Conservation (phyloP, 352 stramenopile species). For the Phytophthora pluvialis region DNA sequence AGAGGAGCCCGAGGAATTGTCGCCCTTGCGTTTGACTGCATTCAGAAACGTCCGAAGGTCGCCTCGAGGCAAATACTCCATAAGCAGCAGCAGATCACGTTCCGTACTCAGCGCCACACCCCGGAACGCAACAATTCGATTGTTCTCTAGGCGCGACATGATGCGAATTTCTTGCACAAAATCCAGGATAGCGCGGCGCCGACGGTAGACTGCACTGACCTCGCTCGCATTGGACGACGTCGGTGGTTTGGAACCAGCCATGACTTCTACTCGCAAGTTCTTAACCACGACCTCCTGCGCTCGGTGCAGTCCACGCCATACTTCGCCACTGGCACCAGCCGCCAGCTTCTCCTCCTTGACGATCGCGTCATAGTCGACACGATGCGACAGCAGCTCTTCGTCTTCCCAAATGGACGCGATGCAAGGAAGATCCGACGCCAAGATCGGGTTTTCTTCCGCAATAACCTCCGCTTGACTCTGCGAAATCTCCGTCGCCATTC, state of each 20-base stretch:
- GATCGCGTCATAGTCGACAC: conserved; percentile 51
- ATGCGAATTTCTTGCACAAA: conserved; percentile 64
- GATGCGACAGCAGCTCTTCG: conserved; percentile 60
- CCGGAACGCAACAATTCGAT: conserved; percentile 58
- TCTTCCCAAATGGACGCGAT: conserved; percentile 57
- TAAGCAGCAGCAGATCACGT: conserved; percentile 47
- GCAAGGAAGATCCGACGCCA: conserved; percentile 16
- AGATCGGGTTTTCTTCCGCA: background rate
- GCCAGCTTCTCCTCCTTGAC: conserved; percentile 40
- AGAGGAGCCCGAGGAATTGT: conserved; percentile 14
- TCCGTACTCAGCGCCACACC: conserved; percentile 54
- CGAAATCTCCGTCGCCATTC: conserved; percentile 11
- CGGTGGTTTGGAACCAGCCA: conserved; percentile 5
- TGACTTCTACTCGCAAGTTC: conserved; percentile 36
- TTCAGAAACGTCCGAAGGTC: conserved; percentile 53
- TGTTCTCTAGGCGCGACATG: conserved; percentile 50
- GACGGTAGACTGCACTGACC: conserved; percentile 5
- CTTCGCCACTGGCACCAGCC: conserved; percentile 44
- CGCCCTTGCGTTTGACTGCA: conserved; percentile 30
- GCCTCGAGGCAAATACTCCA: conserved; percentile 65
- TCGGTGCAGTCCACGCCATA: conserved; percentile 54
- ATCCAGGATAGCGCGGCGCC: conserved; percentile 38
- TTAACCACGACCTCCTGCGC: conserved; percentile 51
- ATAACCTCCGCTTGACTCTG: conserved; percentile 8
- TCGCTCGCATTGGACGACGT: conserved; percentile 15